Conservation (phyloP, 805 yeast species). For the Priceomyces carsonii region DNA sequence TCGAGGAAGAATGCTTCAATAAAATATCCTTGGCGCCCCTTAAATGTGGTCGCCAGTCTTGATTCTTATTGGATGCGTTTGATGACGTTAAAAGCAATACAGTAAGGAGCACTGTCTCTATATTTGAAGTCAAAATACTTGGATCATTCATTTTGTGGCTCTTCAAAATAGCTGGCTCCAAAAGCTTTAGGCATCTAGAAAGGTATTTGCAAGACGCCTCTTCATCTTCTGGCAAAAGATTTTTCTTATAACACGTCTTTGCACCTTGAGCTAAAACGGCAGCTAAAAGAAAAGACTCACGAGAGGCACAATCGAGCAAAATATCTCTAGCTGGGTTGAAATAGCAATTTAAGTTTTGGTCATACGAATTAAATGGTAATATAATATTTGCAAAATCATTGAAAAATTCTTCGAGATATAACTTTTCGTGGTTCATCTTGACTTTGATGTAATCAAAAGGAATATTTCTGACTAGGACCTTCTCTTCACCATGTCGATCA, state of each 20-base stretch:
- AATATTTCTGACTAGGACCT: slow-evolving; percentile 19
- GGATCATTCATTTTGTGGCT: slow-evolving; percentile 16
- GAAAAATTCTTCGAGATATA: slow-evolving; percentile 36
- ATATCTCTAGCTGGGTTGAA: slow-evolving; percentile 63
- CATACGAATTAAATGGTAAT: slow-evolving; percentile 37
- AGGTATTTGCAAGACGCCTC: slow-evolving; percentile 62
- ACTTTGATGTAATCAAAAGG: slow-evolving; percentile 28
- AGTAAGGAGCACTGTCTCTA: slow-evolving; percentile 65
- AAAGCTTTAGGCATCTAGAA: slow-evolving; percentile 56
- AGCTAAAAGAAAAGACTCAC: slow-evolving; percentile 60
- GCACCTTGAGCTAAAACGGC: slow-evolving; percentile 77
- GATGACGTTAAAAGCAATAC: slow-evolving; percentile 63
- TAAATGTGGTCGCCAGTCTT: slow-evolving; percentile 67
- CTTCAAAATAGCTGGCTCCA: slow-evolving; percentile 44
- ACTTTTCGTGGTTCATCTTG: slow-evolving; percentile 24
- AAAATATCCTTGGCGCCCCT: slow-evolving; percentile 65
- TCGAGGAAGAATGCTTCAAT: slow-evolving; percentile 35
- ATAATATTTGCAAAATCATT: slow-evolving; percentile 35
- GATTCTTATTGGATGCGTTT: slow-evolving; percentile 53
- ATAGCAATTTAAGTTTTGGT: slow-evolving; percentile 20
- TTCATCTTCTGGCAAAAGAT: slow-evolving; percentile 54
- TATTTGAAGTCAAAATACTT: slow-evolving; percentile 44
- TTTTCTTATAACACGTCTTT: slow-evolving; percentile 45
- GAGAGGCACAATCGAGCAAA: slow-evolving; percentile 55
- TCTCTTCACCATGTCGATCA: not conserved